Evolutionary conservation across 148 eudicot genomes (phyloP).

Genomic region (Tetragonia tetragonoides): DNA sequence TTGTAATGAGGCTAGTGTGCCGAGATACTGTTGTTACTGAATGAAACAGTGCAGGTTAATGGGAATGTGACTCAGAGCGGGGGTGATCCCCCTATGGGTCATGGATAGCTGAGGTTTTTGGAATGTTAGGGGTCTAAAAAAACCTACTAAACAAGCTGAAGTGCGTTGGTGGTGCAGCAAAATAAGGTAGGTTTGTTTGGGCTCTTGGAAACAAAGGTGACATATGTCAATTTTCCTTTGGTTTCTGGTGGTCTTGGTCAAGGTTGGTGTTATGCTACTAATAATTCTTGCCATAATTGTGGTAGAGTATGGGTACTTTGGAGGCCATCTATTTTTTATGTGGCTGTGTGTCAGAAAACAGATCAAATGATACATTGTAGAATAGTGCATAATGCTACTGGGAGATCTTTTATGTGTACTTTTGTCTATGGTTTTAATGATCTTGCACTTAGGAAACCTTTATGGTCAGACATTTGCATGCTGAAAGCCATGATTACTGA

Average conservation of each 20-base stretch:
- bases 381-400: background rate
- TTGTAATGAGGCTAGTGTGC: too few species aligned
- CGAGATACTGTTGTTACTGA: too few species aligned
- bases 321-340: background rate
- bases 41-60: background rate
- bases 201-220: background rate
- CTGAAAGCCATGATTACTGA: background rate
- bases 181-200: background rate
- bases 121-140: background rate
- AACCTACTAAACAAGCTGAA: background rate
- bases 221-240: rapidly evolving
- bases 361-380: background rate
- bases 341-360: background rate
- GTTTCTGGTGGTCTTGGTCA: background rate
- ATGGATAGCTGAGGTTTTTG: background rate
- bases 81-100: background rate
- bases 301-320: background rate
- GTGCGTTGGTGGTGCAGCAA: background rate
- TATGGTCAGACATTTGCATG: background rate
- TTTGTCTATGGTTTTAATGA: background rate
- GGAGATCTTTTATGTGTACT: background rate
- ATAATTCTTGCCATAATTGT: background rate
- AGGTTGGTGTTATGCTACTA: background rate
- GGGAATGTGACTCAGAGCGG: background rate
- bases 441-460: background rate